Conservation (phyloP, 371 early-diverging fungal genomes). For the Encephalitozoon intestinalis region DNA sequence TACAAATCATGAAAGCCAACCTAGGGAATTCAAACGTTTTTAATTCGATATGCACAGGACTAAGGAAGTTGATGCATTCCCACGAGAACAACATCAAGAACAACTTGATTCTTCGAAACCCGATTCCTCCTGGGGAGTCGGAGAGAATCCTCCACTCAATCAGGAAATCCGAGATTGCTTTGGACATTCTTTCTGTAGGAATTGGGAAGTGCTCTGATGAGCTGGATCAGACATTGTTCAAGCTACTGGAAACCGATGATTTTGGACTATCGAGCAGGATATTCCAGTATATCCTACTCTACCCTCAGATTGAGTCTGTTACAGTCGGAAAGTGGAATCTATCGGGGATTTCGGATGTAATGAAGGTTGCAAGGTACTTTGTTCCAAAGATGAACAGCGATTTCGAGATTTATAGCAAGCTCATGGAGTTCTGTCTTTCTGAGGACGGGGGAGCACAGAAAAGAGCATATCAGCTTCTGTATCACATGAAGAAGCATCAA, state of each 20-base stretch:
- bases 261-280: background rate
- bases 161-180: background rate
- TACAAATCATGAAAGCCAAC: background rate
- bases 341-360: background rate
- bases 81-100: constrained; percentile 16
- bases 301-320: constrained; percentile 7
- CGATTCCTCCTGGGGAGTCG: background rate
- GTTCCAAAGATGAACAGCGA: background rate
- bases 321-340: background rate
- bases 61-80: constrained; percentile 5
- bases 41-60: background rate
- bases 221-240: background rate
- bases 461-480: constrained; percentile 12
- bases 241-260: background rate
- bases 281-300: background rate
- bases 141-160: background rate
- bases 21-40: background rate
- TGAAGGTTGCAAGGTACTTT: constrained; percentile 13
- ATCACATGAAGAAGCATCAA: constrained; percentile 5
- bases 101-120: background rate
- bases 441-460: constrained; percentile 1
- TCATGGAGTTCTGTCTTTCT: background rate
- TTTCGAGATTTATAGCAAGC: constrained; percentile 18
- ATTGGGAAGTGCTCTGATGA: background rate
- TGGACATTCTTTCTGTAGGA: background rate